Evolutionary conservation across 805 yeast species (phyloP).

Genomic region (Schizosaccharomyces cryophilus): DNA sequence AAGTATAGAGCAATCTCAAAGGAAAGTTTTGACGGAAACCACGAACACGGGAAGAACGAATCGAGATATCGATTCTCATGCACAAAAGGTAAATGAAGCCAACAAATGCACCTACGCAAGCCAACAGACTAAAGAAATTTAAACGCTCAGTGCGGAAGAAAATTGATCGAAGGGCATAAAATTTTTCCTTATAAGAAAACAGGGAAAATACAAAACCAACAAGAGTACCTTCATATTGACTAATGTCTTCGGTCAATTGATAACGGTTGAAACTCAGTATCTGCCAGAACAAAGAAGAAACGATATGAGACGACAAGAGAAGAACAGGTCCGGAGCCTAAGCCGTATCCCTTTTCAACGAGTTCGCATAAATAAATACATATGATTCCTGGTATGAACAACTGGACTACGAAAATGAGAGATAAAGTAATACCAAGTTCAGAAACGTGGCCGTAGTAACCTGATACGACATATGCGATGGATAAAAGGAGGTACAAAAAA

Average conservation of each 20-base stretch:
- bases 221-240: conserved; percentile 87
- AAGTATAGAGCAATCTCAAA: conserved; percentile 82
- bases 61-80: conserved; percentile 81
- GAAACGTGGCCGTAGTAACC: conserved; percentile 92
- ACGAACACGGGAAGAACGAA: conserved; percentile 80
- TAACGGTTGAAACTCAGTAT: conserved; percentile 89
- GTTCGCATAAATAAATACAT: conserved; percentile 75
- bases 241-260: conserved; percentile 13
- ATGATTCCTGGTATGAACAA: conserved; percentile 84
- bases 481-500: conserved; percentile 76
- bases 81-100: conserved; percentile 83
- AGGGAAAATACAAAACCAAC: conserved; percentile 72
- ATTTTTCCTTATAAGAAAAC: conserved; percentile 68
- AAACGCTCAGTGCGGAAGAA: conserved; percentile 63
- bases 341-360: conserved; percentile 93
- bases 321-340: conserved; percentile 87
- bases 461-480: conserved; percentile 82
- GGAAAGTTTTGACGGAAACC: conserved; percentile 87
- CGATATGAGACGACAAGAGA: conserved; percentile 89
- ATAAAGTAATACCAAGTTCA: conserved; percentile 73
- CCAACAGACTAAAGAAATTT: conserved; percentile 73
- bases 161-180: conserved; percentile 76
- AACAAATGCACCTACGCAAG: conserved; percentile 62
- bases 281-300: conserved; percentile 93
- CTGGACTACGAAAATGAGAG: conserved; percentile 68